Evolutionary conservation across 129 eudicot species (phyloP).

Genomic region (Gnaphalium uliginosum): DNA sequence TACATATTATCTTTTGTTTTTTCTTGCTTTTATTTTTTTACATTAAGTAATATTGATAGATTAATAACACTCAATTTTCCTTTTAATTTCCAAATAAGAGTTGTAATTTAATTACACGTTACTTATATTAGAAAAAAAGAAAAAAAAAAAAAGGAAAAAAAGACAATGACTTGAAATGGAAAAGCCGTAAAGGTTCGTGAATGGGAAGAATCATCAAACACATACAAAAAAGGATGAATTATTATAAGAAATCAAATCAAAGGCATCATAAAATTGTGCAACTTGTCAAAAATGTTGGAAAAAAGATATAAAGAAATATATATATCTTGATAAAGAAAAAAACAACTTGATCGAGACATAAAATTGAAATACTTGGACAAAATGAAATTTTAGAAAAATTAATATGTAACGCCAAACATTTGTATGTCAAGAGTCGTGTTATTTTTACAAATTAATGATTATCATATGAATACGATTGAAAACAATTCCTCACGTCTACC

Average conservation of each 20-base stretch:
- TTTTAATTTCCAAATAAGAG: too few relatives aligned
- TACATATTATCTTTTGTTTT: too few relatives aligned
- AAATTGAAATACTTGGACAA: slow-evolving; percentile 24
- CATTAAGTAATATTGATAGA: too few relatives aligned
- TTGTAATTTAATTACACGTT: neutral
- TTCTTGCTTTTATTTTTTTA: too few relatives aligned
- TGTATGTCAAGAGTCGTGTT: slow-evolving; percentile 24
- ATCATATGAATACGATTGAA: slow-evolving; percentile 2
- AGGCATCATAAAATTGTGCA: slow-evolving; percentile 7
- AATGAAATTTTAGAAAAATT: slow-evolving; percentile 5
- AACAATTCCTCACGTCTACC: slow-evolving; percentile 4
- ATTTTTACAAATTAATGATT: neutral
- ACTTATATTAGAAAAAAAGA: neutral
- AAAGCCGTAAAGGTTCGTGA: slow-evolving; percentile 16
- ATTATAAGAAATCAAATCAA: slow-evolving; percentile 19
- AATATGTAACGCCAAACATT: neutral
- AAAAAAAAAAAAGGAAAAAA: too few relatives aligned
- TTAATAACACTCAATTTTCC: too few relatives aligned
- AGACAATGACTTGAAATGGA: neutral
- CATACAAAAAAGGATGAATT: slow-evolving; percentile 19
- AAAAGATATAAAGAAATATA: slow-evolving; percentile 17
- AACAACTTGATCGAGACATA: slow-evolving; percentile 24
- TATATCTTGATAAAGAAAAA: slow-evolving; percentile 30
- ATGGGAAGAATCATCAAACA: slow-evolving; percentile 19
- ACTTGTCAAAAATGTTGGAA: slow-evolving; percentile 32